phyloP scores from a whole-genome alignment of 2,329 filamentous ascomycete species.

The Allantophomopsis lycopodina region DNA sequence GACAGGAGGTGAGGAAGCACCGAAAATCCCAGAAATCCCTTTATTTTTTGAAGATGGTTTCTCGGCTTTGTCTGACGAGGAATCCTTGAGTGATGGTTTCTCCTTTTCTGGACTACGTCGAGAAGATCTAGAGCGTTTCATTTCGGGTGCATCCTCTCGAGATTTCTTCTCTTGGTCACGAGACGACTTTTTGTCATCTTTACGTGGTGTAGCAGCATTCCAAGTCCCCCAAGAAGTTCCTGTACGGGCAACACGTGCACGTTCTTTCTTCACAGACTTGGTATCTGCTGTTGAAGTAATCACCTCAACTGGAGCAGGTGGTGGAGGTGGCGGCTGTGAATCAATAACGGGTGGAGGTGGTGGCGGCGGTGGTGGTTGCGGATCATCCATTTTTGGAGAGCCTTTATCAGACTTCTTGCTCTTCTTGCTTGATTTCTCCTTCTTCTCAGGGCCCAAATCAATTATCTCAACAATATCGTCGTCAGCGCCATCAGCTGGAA shows the following conservation, averaged over 20 bases:
- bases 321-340: conserved; percentile 10
- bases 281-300: conserved; percentile 36
- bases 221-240: conserved; percentile 64
- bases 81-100: conserved; percentile 51
- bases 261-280: conserved; percentile 56
- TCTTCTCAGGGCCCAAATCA: conserved; percentile 31
- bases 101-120: conserved; percentile 42
- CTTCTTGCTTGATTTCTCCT: conserved; percentile 25
- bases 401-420: conserved; percentile 23
- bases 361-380: conserved; percentile 16
- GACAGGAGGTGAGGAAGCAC: conserved; percentile 51
- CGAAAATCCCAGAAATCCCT: conserved; percentile 48
- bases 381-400: conserved; percentile 6
- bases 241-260: conserved; percentile 59
- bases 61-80: conserved; percentile 57
- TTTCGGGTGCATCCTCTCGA: conserved; percentile 33
- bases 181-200: conserved; percentile 19
- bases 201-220: conserved; percentile 35
- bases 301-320: conserved; percentile 26
- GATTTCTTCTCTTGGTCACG: conserved; percentile 19
- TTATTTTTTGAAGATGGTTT: conserved; percentile 25
- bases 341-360: conserved; percentile 16
- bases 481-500: conserved; percentile 29
- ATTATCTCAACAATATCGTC: conserved; percentile 30
- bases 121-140: conserved; percentile 41